phyloP scores from a whole-genome alignment of 192 early-diverging fungal species.

The Thoreauomyces humboldtii region DNA sequence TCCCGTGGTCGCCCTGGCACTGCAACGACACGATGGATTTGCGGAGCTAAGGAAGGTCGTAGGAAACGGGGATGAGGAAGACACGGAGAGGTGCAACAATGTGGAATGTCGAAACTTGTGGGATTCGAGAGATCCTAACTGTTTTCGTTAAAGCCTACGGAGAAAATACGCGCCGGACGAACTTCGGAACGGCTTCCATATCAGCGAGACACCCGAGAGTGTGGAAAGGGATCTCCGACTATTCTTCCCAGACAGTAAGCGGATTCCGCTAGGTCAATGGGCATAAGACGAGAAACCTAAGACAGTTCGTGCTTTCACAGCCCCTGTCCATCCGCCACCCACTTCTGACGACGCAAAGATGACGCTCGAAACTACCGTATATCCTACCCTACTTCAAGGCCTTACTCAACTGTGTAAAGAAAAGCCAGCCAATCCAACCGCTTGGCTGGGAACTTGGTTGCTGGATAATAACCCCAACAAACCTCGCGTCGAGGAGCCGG shows the following conservation, averaged over 20 bases:
- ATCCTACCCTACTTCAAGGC: constrained; percentile 47
- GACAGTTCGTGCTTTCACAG: too few species aligned
- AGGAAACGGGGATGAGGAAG: constrained; percentile 34
- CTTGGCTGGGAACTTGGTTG: constrained; percentile 48
- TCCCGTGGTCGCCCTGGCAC: constrained; percentile 36
- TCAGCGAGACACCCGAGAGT: constrained; percentile 13
- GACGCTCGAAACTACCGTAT: constrained; percentile 44
- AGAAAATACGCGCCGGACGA: constrained; percentile 24
- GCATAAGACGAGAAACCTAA: too few species aligned
- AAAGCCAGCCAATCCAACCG: constrained; percentile 52
- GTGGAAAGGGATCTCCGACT: constrained; percentile 34
- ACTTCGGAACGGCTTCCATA: constrained; percentile 38
- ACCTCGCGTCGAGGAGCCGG: constrained; percentile 38
- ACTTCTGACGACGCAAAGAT: constrained; percentile 32
- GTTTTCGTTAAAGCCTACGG: constrained; percentile 19
- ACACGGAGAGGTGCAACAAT: neutral
- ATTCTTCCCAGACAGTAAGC: constrained; percentile 53
- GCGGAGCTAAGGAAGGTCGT: constrained; percentile 29
- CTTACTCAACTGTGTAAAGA: constrained; percentile 54
- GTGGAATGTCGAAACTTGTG: neutral
- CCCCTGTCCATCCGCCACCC: constrained; percentile 28
- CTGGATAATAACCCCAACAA: constrained; percentile 48
- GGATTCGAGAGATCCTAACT: too few species aligned
- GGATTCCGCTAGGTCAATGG: too few species aligned
- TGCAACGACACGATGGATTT: constrained; percentile 34